phyloP scores from a whole-genome alignment of 257 asterid species.

The Solanum corneliomulleri region DNA sequence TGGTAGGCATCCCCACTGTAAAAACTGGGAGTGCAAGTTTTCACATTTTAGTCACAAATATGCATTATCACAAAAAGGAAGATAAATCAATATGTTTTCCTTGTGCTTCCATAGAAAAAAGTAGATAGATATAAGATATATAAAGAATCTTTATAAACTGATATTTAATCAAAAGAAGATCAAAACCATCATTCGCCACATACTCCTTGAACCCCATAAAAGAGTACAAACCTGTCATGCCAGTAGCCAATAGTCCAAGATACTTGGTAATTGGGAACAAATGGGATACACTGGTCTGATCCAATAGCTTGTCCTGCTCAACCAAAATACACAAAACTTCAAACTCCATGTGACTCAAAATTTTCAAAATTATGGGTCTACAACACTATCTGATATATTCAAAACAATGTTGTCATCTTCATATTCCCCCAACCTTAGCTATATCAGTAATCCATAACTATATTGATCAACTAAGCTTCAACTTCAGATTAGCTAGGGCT shows the following conservation, averaged over 20 bases:
- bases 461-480: not conserved
- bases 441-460: not conserved
- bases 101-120: not conserved
- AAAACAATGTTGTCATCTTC: not conserved
- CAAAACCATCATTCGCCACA: not conserved
- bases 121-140: not conserved
- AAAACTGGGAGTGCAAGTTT: not conserved
- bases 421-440: not conserved
- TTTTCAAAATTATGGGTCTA: not conserved
- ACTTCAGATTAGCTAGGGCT: not conserved
- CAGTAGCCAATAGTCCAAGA: constrained; percentile 88
- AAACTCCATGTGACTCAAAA: not conserved
- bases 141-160: not conserved
- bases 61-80: not conserved
- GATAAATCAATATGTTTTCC: not conserved
- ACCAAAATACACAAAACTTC: not conserved
- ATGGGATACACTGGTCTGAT: constrained; percentile 90
- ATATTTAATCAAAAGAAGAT: not conserved
- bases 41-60: not conserved
- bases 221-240: constrained; percentile 64
- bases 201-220: not conserved
- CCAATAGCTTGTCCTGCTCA: constrained; percentile 93
- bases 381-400: not conserved
- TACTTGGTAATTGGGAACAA: constrained; percentile 73
- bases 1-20: not conserved